Evolutionary conservation across 2,329 filamentous ascomycete species (phyloP), one percentile per base, ranked within the genome.

Genomic region (Pestalotiopsis sp.): DNA sequence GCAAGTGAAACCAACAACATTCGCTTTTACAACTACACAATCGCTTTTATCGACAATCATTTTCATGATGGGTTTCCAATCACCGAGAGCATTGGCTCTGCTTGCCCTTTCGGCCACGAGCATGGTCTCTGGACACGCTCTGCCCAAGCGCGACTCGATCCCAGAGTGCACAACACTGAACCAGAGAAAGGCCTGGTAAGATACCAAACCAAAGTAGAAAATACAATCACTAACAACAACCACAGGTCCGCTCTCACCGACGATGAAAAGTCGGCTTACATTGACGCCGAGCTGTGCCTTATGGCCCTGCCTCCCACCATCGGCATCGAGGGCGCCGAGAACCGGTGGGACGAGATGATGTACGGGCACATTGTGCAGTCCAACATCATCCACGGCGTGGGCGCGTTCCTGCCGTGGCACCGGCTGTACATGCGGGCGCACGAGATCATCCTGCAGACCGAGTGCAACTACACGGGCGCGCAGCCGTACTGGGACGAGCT

Each of bases 281-380:
- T 81, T 69, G 66, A 76, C 7, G 78, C 74, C 1, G 77, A 79
- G 64, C 70, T 77, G 3, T 81, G 78, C 68, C 69, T 80, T 4
- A 79, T 80, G 73, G 71, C 71, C 4, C 17, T 57, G 2, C 75
- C 76, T 1, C 71, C 76, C 4, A 70, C 69, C 65, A 72, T 71
- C 4, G 74, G 72, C 45, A 71, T 77, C 36, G 49, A 71, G 4
- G 76, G 77, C 13, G 75, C 77, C 7, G 57, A 70, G 52, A 78
- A 68, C n/a, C 69, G 75, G 36, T 80, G 76, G 73, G 78, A 80
- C 56, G 79, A 81, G 63, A 68, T 81, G 6, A 74, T 79, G 61
- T 78, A 76, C 14, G 70, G 73, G 6, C 79, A 81, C 65, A 76
- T 78, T 45, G 69, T 69, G 12, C 76, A 78, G 57, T 70, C 74